Evolutionary conservation across 1,284 basidiomycete species (phyloP), one percentile per base, ranked within the genome.

Genomic region (Fistulina hepatica): DNA sequence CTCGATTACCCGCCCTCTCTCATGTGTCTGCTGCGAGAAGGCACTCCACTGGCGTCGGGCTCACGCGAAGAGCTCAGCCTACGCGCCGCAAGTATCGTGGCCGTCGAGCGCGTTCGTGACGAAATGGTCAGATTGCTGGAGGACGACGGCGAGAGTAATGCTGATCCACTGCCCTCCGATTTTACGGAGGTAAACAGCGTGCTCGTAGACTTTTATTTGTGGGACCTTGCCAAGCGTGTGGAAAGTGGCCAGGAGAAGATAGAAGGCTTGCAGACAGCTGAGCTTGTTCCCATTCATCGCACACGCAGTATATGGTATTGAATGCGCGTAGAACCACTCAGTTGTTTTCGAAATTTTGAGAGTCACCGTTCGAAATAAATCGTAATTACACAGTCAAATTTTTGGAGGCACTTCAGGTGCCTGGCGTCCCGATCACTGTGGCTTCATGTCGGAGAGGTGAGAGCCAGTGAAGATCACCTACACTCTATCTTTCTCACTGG

Each of bases 281-380:
- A 69, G 38, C 64, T 80, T 42, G 58, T 80, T 10, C 81, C 83
- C 21, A 71, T 74, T 19, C 84, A 90, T 53, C 69, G 81, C 37
- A 89, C 81, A 15, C 66, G 85, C 55, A 82, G 81, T 49, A 80
- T 83, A 31, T 89, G 82, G 81, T 89, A 89, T 57, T 90, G 58
- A 61, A 40, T 25, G 24, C n/a, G n/a, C n/a, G n/a, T n/a, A n/a
- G 21, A n/a, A 16, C 17, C n/a, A 10, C 10, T 26, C 10, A 26
- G 10, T 26, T 26, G 10, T 26, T 26, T n/a, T 26, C 25, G 10
- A 10, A 10, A 26, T 26, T n/a, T 26, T 26, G 10, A n/a, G 25
- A n/a, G 25, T 26, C n/a, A n/a, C 10, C 10, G 25, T 10, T 26
- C 25, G 25, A 10, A 13, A 15, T 31, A n/a, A 10, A n/a, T n/a